Base-by-base conservation (phyloP, 2,329 filamentous ascomycete genomes). In the Albifimbria verrucaria region DNA sequence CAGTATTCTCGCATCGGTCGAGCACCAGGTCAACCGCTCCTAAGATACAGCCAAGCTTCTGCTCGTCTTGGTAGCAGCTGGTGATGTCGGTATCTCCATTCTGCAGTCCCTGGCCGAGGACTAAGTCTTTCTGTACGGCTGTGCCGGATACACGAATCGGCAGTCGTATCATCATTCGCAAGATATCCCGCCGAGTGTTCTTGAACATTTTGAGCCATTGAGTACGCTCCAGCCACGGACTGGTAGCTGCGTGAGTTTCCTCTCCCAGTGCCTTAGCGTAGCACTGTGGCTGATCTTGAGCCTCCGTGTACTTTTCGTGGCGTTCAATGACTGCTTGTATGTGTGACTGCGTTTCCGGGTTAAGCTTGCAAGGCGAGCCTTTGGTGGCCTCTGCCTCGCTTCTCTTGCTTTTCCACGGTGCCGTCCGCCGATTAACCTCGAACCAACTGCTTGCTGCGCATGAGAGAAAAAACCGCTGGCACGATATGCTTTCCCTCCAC, bases 151-250 rank as follows among this genome's bases (percentile, higher is more conserved):
- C 41, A 32, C 22, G 9, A 21, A 32, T 15, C 26, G 49, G 23
- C 18, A 47, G 25, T 15, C 23, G 42, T 18, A 9, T 51, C n/a
- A 47, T 46, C 17, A 11, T 43, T 18, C 5, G 42, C 23, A 50
- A 50, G 18, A 50, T 50, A 23, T 52, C 51, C 39, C n/a, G 24
- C 25, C 23, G 36, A 36, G 49, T 39, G 49, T 53, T 53, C 52
- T 48, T 23, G 26, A 47, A 50, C n/a, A 49, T 28, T 11, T 26
- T 50, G 26, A 36, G 28, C 52, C 41, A 53, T 47, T 18, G 15
- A 42, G 47, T 53, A 41, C 42, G 20, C 24, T 53, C 41, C 17
- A 48, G 21, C 48, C 26, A 48, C 18, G 47, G 18, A 18, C 46
- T 49, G 26, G 21, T 53, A 9, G 21, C 41, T 50, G 24, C 23